These are phyloP conservation scores for Diospyros kaki DNA, from an alignment of 148 eudicot species.

Conservation along the genomic window DNA sequence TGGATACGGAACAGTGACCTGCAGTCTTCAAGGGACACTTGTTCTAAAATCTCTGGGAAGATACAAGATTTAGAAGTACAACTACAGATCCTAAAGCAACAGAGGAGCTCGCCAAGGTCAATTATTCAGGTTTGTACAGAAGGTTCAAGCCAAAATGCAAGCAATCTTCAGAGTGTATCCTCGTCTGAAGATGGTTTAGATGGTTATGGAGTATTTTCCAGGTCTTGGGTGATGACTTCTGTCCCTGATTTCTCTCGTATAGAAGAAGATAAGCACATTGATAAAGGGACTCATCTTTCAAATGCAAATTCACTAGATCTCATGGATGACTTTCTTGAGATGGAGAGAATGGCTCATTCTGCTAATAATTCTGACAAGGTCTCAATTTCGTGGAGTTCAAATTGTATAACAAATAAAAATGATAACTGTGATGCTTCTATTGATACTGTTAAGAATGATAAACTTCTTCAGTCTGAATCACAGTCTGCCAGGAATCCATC, in stretches of 20 bases:
- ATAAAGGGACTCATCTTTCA: not conserved
- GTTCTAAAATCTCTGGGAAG: constrained; percentile 6
- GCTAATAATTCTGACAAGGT: not conserved
- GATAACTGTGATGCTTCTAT: not conserved
- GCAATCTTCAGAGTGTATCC: constrained; percentile 11
- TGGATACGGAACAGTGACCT: constrained; percentile 11
- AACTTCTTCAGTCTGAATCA: not conserved
- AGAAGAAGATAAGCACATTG: constrained; percentile 3
- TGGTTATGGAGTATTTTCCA: constrained; percentile 3
- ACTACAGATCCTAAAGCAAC: constrained; percentile 11
- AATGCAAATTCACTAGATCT: constrained; percentile 6
- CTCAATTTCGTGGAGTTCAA: not conserved
- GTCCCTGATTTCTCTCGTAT: not conserved
- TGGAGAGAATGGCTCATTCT: constrained; percentile 13
- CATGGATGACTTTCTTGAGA: constrained; percentile 19
- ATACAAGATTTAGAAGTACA: constrained; percentile 8
- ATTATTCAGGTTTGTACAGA: not conserved
- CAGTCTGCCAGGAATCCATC: not conserved
- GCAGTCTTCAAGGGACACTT: constrained; percentile 12
- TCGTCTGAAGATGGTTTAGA: constrained; percentile 15
- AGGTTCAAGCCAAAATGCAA: constrained; percentile 14
- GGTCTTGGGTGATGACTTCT: constrained; percentile 6
- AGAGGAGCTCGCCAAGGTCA: constrained; percentile 16
- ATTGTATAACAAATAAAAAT: not conserved
- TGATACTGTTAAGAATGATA: not conserved